These are phyloP conservation scores for Calvatia gigantea DNA, from an alignment of 768 basidiomycete species.

Conservation along the genomic window DNA sequence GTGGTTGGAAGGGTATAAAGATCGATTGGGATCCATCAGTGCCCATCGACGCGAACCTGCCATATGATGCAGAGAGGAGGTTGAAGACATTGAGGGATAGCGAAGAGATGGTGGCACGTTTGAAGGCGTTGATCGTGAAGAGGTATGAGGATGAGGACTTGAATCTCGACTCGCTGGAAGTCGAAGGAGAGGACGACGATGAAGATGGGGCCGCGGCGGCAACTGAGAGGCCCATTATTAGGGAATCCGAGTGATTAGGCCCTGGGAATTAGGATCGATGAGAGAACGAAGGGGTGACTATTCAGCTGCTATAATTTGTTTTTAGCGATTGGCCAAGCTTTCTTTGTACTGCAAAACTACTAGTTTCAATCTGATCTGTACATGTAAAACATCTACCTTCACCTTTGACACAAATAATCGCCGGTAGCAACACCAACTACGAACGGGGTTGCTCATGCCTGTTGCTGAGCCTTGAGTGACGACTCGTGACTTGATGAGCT, in stretches of 20 bases:
- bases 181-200: slow-evolving; percentile 20
- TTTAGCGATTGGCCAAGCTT: not conserved
- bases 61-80: slow-evolving; percentile 30
- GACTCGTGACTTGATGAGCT: too few relatives aligned
- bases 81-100: slow-evolving; percentile 28
- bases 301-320: not conserved
- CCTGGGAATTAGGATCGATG: too few relatives aligned
- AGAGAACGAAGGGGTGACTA: not conserved
- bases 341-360: not conserved
- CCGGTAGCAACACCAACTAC: not conserved
- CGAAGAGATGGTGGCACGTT: slow-evolving; percentile 32
- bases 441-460: not conserved
- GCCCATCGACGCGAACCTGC: slow-evolving; percentile 25
- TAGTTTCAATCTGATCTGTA: not conserved
- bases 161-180: slow-evolving; percentile 21
- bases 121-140: slow-evolving; percentile 29
- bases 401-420: too few relatives aligned
- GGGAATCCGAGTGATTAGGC: slow-evolving; percentile 25
- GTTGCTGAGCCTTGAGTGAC: not conserved
- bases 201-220: slow-evolving; percentile 24
- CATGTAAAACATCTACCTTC: not conserved
- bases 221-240: slow-evolving; percentile 27
- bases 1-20: slow-evolving; percentile 50
- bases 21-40: slow-evolving; percentile 30
- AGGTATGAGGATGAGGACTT: slow-evolving; percentile 25